Percentiles rank a stretch among this genome's conserved stretches.
phyloP scores from a whole-genome alignment of 768 basidiomycete genomes.

The Hygrocybe punicea region DNA sequence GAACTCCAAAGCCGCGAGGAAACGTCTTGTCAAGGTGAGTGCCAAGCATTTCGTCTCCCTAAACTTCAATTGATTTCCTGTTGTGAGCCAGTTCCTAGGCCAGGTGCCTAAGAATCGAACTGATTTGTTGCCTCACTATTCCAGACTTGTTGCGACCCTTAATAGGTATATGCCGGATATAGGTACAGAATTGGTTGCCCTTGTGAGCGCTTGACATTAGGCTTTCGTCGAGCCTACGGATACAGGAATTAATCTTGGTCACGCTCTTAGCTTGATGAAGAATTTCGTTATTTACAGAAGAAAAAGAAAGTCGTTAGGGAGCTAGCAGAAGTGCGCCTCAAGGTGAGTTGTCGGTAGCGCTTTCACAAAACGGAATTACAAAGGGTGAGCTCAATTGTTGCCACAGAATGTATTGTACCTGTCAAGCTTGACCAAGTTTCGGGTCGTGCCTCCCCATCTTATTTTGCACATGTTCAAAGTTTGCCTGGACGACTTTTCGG shows the following conservation, averaged over 20 bases:
- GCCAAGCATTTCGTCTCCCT: not conserved
- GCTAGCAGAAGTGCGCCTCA: slow-evolving; percentile 77
- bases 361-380: not conserved
- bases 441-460: slow-evolving; percentile 83
- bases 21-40: slow-evolving; percentile 77
- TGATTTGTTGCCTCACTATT: slow-evolving; percentile 91
- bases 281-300: slow-evolving; percentile 90
- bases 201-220: slow-evolving; percentile 49
- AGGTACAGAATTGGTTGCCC: slow-evolving; percentile 73
- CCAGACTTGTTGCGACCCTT: slow-evolving; percentile 82
- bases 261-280: slow-evolving; percentile 78
- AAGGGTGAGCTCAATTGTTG: not conserved
- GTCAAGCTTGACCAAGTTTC: slow-evolving; percentile 93
- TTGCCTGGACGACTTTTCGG: slow-evolving; percentile 91
- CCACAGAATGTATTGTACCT: slow-evolving; percentile 80
- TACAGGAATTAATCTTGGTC: not conserved
- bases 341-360: slow-evolving; percentile 48
- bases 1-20: slow-evolving; percentile 94
- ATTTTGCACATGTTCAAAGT: slow-evolving; percentile 97
- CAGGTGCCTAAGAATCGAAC: slow-evolving; percentile 84
- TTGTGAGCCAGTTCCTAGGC: slow-evolving; percentile 62
- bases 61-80: slow-evolving; percentile 7
- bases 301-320: slow-evolving; percentile 94
- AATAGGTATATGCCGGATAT: slow-evolving; percentile 93
- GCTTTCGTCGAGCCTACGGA: not conserved